phyloP scores from a whole-genome alignment of 257 asterid genomes.

The Knoxia roxburghii region DNA sequence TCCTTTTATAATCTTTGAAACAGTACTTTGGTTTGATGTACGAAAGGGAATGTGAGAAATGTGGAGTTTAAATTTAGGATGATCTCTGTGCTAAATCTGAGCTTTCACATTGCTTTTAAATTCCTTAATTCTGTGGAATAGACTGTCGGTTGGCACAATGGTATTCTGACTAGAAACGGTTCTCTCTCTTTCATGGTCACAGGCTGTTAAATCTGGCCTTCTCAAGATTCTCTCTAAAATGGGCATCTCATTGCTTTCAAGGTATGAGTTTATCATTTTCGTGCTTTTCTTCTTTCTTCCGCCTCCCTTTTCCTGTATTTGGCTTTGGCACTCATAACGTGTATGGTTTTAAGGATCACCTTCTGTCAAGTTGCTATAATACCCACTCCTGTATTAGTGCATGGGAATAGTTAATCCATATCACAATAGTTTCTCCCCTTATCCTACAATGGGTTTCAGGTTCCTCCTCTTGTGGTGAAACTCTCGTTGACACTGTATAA shows the following conservation, averaged over 20 bases:
- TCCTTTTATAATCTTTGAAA: not conserved
- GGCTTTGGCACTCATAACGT: not conserved
- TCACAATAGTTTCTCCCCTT: not conserved
- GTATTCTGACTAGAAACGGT: constrained; percentile 13
- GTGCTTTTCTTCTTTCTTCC: not conserved
- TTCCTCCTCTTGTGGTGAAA: not conserved
- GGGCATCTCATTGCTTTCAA: constrained; percentile 98
- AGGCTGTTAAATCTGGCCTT: constrained; percentile 90
- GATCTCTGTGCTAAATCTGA: not conserved
- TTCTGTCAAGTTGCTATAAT: not conserved
- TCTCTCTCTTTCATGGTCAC: constrained; percentile 25
- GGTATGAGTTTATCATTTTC: constrained; percentile 38
- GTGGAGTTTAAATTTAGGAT: not conserved
- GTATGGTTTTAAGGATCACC: not conserved
- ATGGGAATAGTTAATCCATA: not conserved
- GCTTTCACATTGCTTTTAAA: too few species aligned
- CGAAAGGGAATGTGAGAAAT: not conserved
- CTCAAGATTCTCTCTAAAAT: constrained; percentile 92
- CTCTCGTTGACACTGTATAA: not conserved
- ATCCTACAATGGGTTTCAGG: not conserved
- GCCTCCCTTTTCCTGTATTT: not conserved
- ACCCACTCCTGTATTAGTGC: not conserved
- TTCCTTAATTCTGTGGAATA: not conserved
- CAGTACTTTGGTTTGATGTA: not conserved
- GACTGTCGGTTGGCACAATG: constrained; percentile 7